These are phyloP conservation scores for Lantana camara DNA, from an alignment of 257 asterid genomes.

Conservation along the genomic window DNA sequence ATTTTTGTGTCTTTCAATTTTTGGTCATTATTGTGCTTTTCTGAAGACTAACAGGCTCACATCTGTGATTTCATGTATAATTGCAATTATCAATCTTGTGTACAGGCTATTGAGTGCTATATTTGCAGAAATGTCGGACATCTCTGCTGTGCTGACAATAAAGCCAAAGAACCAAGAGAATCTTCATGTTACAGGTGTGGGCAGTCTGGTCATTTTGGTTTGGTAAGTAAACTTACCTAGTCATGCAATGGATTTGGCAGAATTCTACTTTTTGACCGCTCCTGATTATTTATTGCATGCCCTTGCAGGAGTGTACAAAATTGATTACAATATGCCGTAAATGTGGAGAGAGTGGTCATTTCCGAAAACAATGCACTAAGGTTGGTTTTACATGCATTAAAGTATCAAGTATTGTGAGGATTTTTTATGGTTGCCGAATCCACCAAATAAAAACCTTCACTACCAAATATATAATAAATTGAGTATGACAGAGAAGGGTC, in stretches of 20 bases:
- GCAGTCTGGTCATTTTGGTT: conserved; percentile 43
- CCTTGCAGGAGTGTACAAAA: conserved; percentile 35
- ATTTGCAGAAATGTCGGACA: conserved; percentile 50
- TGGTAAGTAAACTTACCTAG: conserved; percentile 32
- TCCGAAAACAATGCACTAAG: conserved; percentile 8
- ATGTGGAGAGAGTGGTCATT: conserved; percentile 28
- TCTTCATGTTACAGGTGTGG: conserved; percentile 57
- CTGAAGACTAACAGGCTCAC: not conserved
- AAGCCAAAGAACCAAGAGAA: conserved; percentile 27
- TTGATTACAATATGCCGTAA: conserved; percentile 25
- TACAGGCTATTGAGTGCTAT: conserved; percentile 47
- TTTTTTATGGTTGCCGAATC: too few species aligned
- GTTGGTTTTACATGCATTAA: conserved; percentile 19
- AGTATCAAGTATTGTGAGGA: too few species aligned
- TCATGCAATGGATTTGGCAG: not conserved
- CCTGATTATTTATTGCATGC: not conserved
- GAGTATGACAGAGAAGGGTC: too few species aligned
- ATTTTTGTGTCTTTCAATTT: not conserved
- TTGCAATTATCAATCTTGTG: conserved; percentile 23
- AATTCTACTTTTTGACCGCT: not conserved
- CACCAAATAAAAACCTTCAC: too few species aligned
- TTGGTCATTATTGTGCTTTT: not conserved
- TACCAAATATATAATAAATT: too few species aligned
- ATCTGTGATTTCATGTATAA: conserved; percentile 14
- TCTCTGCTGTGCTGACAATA: conserved; percentile 44